phyloP scores from a whole-genome alignment of 1,284 basidiomycete species.

The Rhodotorula sp. region DNA sequence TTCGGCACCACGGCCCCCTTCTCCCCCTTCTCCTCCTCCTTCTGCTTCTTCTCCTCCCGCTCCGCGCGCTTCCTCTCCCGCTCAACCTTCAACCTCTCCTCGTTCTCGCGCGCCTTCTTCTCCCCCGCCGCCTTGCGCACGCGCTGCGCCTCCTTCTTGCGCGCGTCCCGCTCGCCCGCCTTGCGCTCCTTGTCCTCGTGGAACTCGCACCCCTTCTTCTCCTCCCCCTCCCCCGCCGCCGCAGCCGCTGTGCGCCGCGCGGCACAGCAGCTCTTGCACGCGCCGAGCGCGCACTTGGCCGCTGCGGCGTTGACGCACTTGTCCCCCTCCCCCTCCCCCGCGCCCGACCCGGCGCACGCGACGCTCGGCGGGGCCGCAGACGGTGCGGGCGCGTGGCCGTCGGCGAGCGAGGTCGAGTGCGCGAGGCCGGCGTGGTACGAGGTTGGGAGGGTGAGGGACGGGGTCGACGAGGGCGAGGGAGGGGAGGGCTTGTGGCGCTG shows the following conservation, averaged over 20 bases:
- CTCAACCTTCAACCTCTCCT: conserved; percentile 39
- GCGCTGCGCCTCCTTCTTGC: conserved; percentile 48
- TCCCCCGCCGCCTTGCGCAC: conserved; percentile 45
- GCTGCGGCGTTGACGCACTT: background rate
- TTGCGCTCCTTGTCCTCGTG: conserved; percentile 27
- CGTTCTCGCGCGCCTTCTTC: conserved; percentile 36
- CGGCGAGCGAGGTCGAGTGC: background rate
- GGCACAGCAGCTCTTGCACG: conserved; percentile 3
- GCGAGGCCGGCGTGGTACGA: background rate
- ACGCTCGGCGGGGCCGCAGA: background rate
- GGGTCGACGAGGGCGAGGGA: background rate
- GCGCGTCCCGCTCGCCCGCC: conserved; percentile 52
- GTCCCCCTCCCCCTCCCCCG: background rate
- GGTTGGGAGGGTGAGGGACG: background rate
- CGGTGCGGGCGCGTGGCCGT: background rate
- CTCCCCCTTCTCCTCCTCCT: conserved; percentile 3
- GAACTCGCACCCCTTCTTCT: background rate
- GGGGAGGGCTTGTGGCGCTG: conserved; percentile 17
- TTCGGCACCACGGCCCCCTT: background rate
- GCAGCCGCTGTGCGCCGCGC: background rate
- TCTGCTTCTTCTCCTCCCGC: conserved; percentile 23
- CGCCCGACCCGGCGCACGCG: background rate
- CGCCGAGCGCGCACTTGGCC: conserved; percentile 64
- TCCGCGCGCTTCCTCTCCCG: conserved; percentile 5
- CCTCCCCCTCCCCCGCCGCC: background rate